Conservation (phyloP, 192 early-diverging fungal species). For the Haplosporangium gracile region DNA sequence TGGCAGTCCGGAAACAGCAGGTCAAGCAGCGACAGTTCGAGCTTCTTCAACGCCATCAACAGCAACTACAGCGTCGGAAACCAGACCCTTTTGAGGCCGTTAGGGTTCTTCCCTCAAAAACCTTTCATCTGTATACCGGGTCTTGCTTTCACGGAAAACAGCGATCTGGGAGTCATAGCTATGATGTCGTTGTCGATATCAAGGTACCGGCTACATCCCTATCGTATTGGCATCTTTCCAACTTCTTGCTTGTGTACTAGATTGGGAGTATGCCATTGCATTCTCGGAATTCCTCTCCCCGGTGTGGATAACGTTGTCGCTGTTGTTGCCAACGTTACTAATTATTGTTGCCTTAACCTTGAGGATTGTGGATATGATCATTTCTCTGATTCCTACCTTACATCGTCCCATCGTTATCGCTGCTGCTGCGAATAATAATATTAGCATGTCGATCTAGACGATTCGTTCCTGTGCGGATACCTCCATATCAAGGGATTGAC, state of each 20-base stretch:
- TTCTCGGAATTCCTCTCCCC: not conserved
- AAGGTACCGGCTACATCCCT: constrained; percentile 64
- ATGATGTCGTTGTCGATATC: constrained; percentile 79
- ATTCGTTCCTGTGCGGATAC: constrained; percentile 84
- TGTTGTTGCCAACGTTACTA: constrained; percentile 6
- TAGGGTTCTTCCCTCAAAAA: constrained; percentile 36
- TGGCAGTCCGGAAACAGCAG: not conserved
- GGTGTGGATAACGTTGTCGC: not conserved
- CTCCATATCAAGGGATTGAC: constrained; percentile 88
- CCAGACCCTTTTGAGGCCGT: constrained; percentile 26
- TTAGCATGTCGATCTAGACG: constrained; percentile 76
- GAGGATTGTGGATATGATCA: not conserved
- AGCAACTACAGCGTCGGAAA: not conserved
- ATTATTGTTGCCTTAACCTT: not conserved
- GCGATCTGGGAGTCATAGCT: constrained; percentile 68
- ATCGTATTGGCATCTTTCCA: not conserved
- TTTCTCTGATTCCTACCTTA: not conserved
- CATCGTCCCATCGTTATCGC: not conserved
- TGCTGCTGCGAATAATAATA: not conserved
- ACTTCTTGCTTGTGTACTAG: too few species aligned
- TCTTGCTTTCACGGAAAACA: constrained; percentile 77
- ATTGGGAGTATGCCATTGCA: too few species aligned
- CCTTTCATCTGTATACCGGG: constrained; percentile 70
- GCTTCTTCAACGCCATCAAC: not conserved
- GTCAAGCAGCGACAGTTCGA: constrained; percentile 12